These are phyloP conservation scores for Leptodontidium sp. DNA, from an alignment of 2,329 filamentous ascomycete genomes.

Conservation along the genomic window DNA sequence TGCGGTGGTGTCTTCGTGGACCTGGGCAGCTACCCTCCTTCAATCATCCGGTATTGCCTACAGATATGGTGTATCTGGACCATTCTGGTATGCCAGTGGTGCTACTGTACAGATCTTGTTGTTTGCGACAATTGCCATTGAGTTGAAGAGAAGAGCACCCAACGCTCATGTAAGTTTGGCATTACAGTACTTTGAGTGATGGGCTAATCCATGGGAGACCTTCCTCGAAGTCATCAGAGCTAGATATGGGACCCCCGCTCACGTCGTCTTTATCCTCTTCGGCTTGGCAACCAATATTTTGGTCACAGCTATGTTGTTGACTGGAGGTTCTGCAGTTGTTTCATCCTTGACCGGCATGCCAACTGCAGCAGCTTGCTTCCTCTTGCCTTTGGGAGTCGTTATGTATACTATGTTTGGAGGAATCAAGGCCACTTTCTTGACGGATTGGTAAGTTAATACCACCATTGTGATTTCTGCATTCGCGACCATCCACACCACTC, in stretches of 20 bases:
- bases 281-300: slow-evolving; percentile 86
- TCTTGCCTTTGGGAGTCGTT: slow-evolving; percentile 82
- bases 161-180: slow-evolving; percentile 71
- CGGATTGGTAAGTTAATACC: slow-evolving; percentile 48
- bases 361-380: slow-evolving; percentile 83
- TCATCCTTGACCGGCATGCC: slow-evolving; percentile 75
- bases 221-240: slow-evolving; percentile 86
- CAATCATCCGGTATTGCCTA: slow-evolving; percentile 86
- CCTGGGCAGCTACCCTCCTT: slow-evolving; percentile 85
- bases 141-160: slow-evolving; percentile 84
- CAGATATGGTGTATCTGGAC: slow-evolving; percentile 73
- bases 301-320: slow-evolving; percentile 88
- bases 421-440: slow-evolving; percentile 88
- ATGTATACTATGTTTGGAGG: slow-evolving; percentile 81
- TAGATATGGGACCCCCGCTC: slow-evolving; percentile 76
- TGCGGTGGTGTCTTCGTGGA: slow-evolving; percentile 93
- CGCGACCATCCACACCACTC: too few species aligned
- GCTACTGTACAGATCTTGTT: slow-evolving; percentile 88
- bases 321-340: slow-evolving; percentile 81
- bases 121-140: slow-evolving; percentile 90
- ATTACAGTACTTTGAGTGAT: background rate
- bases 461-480: background rate
- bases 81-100: slow-evolving; percentile 73
- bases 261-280: slow-evolving; percentile 83
- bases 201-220: slow-evolving; percentile 48